phyloP scores from a whole-genome alignment of 176 grass and related monocot genomes.

The Hyparrhenia diplandra region DNA sequence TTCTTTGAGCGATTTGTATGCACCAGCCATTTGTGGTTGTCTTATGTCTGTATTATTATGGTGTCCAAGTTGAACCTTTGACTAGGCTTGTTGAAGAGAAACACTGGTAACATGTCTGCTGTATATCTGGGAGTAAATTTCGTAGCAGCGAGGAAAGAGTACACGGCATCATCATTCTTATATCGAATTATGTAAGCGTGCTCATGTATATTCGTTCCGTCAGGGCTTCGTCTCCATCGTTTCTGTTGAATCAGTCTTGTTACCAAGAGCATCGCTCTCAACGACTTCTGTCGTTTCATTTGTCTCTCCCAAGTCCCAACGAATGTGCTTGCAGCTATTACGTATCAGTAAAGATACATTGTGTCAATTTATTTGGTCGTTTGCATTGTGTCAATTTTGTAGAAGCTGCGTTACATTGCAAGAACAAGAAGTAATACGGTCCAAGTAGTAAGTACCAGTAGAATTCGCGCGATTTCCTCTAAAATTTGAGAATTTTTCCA shows the following conservation, averaged over 20 bases:
- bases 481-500: background rate
- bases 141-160: constrained; percentile 12
- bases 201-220: constrained; percentile 5
- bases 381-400: background rate
- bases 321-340: no score
- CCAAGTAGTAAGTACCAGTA: background rate
- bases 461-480: background rate
- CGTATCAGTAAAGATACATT: no score
- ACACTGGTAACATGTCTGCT: constrained; percentile 1
- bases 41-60: constrained; percentile 15
- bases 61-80: background rate
- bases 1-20: background rate
- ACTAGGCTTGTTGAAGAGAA: constrained; percentile 11
- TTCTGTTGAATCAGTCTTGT: background rate
- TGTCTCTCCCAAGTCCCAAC: no score
- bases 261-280: no score
- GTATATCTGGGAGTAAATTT: constrained; percentile 34
- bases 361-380: background rate
- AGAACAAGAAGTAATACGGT: background rate
- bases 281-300: no score
- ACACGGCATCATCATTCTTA: background rate
- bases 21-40: background rate
- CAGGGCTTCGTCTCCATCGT: background rate
- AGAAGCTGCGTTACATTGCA: background rate
- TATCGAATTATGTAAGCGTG: constrained; percentile 18